Conservation (phyloP, 2,329 filamentous ascomycete genomes). For the Paracorniculantispora psalliotae region DNA sequence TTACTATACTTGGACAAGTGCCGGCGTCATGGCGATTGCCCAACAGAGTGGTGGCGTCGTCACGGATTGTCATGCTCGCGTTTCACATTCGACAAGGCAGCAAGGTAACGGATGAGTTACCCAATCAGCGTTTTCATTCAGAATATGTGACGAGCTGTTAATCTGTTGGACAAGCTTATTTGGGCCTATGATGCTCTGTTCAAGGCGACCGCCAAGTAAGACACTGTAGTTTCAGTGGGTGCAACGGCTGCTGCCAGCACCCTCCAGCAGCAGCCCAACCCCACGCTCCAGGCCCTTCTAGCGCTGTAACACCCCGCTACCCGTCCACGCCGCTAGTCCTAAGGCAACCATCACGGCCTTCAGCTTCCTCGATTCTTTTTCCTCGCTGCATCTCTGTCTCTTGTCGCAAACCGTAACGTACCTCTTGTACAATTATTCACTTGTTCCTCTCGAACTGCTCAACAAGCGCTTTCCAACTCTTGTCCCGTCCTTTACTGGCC, state of each 20-base stretch:
- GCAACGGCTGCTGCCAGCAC: not conserved
- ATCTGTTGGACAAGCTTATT: too few species aligned
- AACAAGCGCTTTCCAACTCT: not conserved
- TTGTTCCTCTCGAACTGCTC: not conserved
- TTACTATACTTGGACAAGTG: too few species aligned
- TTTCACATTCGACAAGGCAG: too few species aligned
- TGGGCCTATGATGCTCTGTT: too few species aligned
- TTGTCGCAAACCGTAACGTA: not conserved
- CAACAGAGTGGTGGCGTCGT: not conserved
- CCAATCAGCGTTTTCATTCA: too few species aligned
- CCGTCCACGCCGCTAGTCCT: not conserved
- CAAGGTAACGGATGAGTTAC: too few species aligned
- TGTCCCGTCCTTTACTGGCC: not conserved
- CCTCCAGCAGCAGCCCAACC: not conserved
- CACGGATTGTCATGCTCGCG: too few species aligned
- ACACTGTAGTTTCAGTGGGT: too few species aligned
- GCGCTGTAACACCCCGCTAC: not conserved
- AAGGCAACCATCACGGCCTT: constrained; percentile 1
- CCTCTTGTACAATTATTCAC: not conserved
- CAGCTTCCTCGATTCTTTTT: not conserved
- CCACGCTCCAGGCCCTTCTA: not conserved
- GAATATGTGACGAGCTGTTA: too few species aligned
- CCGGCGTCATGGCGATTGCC: too few species aligned
- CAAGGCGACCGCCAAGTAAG: too few species aligned
- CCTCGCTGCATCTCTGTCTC: not conserved